Evolutionary conservation across 2,329 filamentous ascomycete genomes (phyloP).

Genomic region (Scedosporium boydii): DNA sequence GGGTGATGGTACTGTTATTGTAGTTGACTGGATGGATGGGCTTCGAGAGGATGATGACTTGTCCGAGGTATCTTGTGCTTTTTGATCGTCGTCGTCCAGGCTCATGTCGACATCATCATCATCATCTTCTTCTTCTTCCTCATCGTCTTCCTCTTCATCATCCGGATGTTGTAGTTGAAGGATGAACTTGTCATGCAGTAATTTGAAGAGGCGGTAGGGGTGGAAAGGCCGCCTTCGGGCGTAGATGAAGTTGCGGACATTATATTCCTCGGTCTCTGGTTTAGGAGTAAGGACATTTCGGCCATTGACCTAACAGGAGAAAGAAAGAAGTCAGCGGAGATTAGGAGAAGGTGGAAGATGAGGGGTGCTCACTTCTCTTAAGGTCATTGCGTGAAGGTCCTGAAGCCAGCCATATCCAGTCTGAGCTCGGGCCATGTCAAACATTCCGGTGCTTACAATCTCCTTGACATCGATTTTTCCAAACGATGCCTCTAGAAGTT

Average conservation of each 20-base stretch:
- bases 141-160: conserved; percentile 23
- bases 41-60: conserved; percentile 3
- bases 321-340: neutral
- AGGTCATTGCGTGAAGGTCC: conserved; percentile 58
- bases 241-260: conserved; percentile 64
- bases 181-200: conserved; percentile 40
- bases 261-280: conserved; percentile 65
- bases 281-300: conserved; percentile 50
- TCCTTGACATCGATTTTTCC: conserved; percentile 50
- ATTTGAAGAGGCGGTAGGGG: conserved; percentile 32
- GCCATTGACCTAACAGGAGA: conserved; percentile 29
- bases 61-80: conserved; percentile 14
- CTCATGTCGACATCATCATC: conserved; percentile 13
- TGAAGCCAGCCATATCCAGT: conserved; percentile 61
- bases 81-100: conserved; percentile 13
- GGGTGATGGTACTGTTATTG: conserved; percentile 10
- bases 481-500: conserved; percentile 50
- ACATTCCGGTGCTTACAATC: conserved; percentile 56
- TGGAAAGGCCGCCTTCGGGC: conserved; percentile 46
- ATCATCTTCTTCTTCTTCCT: conserved; percentile 22
- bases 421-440: conserved; percentile 54
- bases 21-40: conserved; percentile 8
- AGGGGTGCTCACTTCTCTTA: conserved; percentile 38
- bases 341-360: conserved; percentile 16
- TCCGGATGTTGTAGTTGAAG: conserved; percentile 34